A percentile compares a stretch with the other conserved stretches of the same genome.
Conservation (phyloP, 768 basidiomycete genomes). For the Daedalea quercina region DNA sequence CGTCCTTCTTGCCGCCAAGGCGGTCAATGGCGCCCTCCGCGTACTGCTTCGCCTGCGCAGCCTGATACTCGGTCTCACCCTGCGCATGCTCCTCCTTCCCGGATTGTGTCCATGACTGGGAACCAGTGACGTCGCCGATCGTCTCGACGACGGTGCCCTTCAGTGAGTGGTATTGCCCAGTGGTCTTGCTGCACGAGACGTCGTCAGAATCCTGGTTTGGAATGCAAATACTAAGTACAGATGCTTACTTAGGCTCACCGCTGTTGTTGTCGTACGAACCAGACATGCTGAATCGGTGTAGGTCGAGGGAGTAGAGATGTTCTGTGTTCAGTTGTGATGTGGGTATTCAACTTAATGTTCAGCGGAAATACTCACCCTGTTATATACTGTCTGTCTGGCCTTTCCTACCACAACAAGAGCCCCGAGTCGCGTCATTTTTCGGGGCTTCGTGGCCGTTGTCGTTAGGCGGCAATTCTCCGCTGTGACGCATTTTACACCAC, state of each 20-base stretch:
- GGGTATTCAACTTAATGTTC: too few species aligned
- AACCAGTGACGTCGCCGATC: conserved; percentile 39
- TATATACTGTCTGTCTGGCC: too few species aligned
- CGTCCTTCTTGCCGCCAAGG: conserved; percentile 45
- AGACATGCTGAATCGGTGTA: conserved; percentile 9
- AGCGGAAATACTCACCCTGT: too few species aligned
- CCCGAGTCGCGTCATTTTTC: too few species aligned
- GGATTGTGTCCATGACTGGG: conserved; percentile 33
- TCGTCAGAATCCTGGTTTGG: not conserved
- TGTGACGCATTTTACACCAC: too few species aligned
- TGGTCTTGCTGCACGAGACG: conserved; percentile 24
- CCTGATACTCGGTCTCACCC: conserved; percentile 41
- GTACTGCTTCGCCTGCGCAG: conserved; percentile 44
- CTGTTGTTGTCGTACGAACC: conserved; percentile 7
- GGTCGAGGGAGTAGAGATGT: not conserved
- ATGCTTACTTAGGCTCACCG: conserved; percentile 18
- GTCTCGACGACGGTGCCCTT: conserved; percentile 33
- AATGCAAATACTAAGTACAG: not conserved
- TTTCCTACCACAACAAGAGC: too few species aligned
- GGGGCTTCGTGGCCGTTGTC: too few species aligned
- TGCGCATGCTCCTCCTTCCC: conserved; percentile 45
- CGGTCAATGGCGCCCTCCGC: conserved; percentile 41
- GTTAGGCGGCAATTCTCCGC: too few species aligned
- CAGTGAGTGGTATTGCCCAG: conserved; percentile 33
- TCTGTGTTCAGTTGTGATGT: too few species aligned